Percentiles rank a stretch among this genome's conserved stretches.
Evolutionary conservation across 805 yeast genomes (phyloP).

Genomic region (Metschnikowia orientalis): DNA sequence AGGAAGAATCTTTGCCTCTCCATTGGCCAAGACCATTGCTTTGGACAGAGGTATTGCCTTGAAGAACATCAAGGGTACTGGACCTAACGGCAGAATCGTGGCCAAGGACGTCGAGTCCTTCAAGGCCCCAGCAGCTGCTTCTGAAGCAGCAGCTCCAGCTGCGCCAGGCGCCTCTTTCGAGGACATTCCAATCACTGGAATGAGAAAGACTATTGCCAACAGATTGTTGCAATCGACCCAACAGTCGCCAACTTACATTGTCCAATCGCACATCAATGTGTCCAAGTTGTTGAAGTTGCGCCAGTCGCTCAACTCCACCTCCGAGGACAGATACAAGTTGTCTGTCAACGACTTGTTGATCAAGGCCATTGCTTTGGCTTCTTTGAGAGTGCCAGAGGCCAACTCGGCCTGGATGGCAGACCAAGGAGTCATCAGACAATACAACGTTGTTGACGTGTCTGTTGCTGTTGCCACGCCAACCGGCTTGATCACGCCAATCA

Average conservation of each 20-base stretch:
- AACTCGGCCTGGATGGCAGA: conserved; percentile 90
- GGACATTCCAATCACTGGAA: conserved; percentile 81
- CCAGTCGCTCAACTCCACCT: conserved; percentile 77
- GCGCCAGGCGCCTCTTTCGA: conserved; percentile 54
- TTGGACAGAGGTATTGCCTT: conserved; percentile 86
- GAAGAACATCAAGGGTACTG: conserved; percentile 82
- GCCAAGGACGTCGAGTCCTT: conserved; percentile 83
- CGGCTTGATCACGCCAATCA: conserved; percentile 95
- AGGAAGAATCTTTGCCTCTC: conserved; percentile 87
- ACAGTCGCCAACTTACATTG: conserved; percentile 86
- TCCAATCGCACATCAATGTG: conserved; percentile 82
- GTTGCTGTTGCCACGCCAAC: conserved; percentile 99
- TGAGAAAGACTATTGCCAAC: conserved; percentile 91
- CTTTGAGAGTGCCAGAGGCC: conserved; percentile 85
- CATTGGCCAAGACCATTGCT: conserved; percentile 90
- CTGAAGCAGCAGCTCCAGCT: conserved; percentile 40
- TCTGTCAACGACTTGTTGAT: conserved; percentile 92
- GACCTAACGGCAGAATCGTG: conserved; percentile 92
- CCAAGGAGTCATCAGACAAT: conserved; percentile 89
- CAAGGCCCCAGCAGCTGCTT: conserved; percentile 42
- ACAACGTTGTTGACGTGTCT: conserved; percentile 87
- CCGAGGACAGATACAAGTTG: conserved; percentile 83
- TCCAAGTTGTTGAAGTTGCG: conserved; percentile 88
- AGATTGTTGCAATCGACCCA: conserved; percentile 85
- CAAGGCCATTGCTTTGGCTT: conserved; percentile 91